Conservation (phyloP, 768 basidiomycete species). For the Candolleomyces aberdarensis region DNA sequence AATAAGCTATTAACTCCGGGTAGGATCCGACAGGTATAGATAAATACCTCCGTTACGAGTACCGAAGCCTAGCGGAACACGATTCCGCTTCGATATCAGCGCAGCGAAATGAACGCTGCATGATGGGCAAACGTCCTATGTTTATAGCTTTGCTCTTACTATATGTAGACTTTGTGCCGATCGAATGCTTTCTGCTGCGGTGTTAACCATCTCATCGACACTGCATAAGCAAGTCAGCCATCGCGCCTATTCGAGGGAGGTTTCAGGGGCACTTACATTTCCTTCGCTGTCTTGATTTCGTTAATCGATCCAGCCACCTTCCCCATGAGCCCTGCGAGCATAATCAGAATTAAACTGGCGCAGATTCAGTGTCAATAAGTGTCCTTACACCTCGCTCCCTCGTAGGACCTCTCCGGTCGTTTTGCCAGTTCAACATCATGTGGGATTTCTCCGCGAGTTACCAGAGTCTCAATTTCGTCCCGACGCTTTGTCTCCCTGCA, state of each 20-base stretch:
- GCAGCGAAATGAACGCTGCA: too few relatives aligned
- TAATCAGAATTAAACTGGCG: background rate
- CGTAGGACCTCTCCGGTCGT: constrained; percentile 63
- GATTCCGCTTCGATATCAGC: too few relatives aligned
- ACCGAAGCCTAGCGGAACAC: too few relatives aligned
- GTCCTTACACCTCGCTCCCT: constrained; percentile 56
- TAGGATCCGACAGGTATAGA: too few relatives aligned
- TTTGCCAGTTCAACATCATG: constrained; percentile 69
- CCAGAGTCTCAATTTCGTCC: constrained; percentile 55
- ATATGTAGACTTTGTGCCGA: constrained; percentile 34
- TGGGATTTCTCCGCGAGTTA: constrained; percentile 67
- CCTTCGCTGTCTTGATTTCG: constrained; percentile 81
- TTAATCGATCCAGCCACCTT: constrained; percentile 71
- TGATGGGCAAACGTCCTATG: too few relatives aligned
- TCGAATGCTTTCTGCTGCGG: constrained; percentile 58
- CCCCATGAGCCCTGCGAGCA: constrained; percentile 66
- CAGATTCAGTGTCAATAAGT: background rate
- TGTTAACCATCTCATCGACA: constrained; percentile 78
- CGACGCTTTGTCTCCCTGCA: constrained; percentile 60
- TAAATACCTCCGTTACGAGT: too few relatives aligned
- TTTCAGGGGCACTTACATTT: constrained; percentile 55
- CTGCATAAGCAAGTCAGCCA: constrained; percentile 29
- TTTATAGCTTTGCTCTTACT: constrained; percentile 49
- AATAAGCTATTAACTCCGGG: too few relatives aligned
- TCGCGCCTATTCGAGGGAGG: constrained; percentile 10